Conservation (phyloP, 495 filamentous ascomycete genomes). For the Hapsidospora chrysogenum region DNA sequence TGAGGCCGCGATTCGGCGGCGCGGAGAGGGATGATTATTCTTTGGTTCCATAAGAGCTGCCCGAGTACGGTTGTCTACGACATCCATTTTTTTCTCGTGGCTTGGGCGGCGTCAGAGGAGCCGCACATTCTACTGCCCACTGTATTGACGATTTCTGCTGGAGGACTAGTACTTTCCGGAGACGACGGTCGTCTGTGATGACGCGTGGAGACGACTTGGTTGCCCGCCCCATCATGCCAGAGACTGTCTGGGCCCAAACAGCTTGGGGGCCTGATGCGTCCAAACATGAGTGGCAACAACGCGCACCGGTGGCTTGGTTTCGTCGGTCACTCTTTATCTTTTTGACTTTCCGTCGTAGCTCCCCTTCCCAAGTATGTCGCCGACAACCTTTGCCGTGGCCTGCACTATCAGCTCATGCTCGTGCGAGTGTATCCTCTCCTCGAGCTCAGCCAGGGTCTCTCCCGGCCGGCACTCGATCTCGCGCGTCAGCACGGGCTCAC, state of each 20-base stretch:
- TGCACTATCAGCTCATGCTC: conserved; percentile 59
- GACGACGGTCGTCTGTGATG: no score
- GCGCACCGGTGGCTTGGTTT: no score
- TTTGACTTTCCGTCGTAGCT: no score
- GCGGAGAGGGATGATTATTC: conserved; percentile 53
- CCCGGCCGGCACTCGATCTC: conserved; percentile 58
- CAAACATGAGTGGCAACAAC: no score
- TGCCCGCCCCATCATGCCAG: no score
- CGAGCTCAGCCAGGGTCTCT: conserved; percentile 47
- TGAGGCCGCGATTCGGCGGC: conserved; percentile 64
- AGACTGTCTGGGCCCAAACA: no score
- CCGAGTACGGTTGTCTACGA: conserved; percentile 63
- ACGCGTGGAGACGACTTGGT: no score
- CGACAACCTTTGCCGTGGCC: conserved; percentile 41
- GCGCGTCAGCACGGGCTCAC: conserved; percentile 51
- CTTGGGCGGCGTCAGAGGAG: conserved; percentile 85
- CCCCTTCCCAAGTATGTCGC: no score
- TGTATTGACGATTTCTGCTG: no score
- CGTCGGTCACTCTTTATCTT: no score
- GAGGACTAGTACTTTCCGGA: no score
- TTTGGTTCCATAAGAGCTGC: conserved; percentile 81
- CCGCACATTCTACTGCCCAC: conserved; percentile 39
- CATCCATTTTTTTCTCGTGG: conserved; percentile 31
- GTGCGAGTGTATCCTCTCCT: conserved; percentile 50
- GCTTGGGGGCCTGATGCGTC: no score